Conservation (phyloP, 352 stramenopile species). For the Phytopythium oedochilum region DNA sequence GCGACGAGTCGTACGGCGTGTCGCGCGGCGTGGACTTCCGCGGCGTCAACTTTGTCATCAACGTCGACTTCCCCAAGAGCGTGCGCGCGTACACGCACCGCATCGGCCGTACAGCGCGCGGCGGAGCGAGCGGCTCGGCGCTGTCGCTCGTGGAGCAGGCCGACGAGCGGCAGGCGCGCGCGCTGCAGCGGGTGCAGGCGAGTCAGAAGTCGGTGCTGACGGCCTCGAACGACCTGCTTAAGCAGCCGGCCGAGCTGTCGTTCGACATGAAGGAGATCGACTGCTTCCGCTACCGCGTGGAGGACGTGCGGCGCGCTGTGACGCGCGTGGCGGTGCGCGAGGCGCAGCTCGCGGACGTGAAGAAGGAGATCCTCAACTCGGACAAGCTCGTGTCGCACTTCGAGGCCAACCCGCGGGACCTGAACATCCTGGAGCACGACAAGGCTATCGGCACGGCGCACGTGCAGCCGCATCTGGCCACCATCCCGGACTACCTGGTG, state of each 20-base stretch:
- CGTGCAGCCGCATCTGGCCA: constrained; percentile 93
- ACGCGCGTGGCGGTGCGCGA: constrained; percentile 94
- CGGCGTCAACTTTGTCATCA: constrained; percentile 98
- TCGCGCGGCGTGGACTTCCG: constrained; percentile 98
- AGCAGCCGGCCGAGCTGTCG: constrained; percentile 93
- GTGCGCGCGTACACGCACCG: constrained; percentile 97
- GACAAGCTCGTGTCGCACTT: constrained; percentile 97
- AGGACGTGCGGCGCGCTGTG: constrained; percentile 93
- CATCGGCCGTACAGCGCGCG: constrained; percentile 96
- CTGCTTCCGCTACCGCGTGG: constrained; percentile 97
- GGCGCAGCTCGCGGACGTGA: constrained; percentile 93
- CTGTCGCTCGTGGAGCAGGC: constrained; percentile 92
- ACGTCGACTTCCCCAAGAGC: constrained; percentile 97
- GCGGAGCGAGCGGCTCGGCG: constrained; percentile 94
- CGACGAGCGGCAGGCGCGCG: constrained; percentile 72
- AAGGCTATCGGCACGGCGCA: constrained; percentile 91
- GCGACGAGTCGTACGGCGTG: constrained; percentile 94
- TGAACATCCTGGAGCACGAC: constrained; percentile 96
- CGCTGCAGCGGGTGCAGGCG: constrained; percentile 90
- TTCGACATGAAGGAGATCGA: constrained; percentile 99
- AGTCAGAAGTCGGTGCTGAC: constrained; percentile 86
- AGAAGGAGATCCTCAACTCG: constrained; percentile 98
- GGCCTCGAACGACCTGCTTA: constrained; percentile 75
- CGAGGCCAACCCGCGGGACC: constrained; percentile 94
- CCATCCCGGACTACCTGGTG: constrained; percentile 97